phyloP scores from a whole-genome alignment of 2,329 filamentous ascomycete genomes.

The Phialocephala subalpina region DNA sequence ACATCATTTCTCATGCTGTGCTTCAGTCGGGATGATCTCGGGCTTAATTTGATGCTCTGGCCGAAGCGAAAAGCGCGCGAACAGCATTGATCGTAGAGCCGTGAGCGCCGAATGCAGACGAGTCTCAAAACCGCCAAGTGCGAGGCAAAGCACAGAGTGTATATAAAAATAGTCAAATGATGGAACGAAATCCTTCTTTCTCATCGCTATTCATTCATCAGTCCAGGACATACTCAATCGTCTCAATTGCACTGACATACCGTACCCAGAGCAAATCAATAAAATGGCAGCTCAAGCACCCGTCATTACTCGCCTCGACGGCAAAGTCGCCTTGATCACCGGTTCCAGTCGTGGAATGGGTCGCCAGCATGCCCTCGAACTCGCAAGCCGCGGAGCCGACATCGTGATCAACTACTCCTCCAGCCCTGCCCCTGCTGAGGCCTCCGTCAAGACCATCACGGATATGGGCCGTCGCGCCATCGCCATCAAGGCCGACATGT shows the following conservation, averaged over 20 bases:
- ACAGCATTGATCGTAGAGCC: too few species aligned
- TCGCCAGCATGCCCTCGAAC: slow-evolving; percentile 70
- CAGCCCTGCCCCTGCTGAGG: slow-evolving; percentile 66
- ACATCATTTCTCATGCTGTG: too few species aligned
- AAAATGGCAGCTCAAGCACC: not conserved
- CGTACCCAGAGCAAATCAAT: not conserved
- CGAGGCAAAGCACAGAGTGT: not conserved
- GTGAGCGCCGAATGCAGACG: not conserved
- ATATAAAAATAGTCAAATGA: not conserved
- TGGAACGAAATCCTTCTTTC: not conserved
- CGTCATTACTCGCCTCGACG: slow-evolving; percentile 10
- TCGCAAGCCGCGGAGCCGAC: slow-evolving; percentile 68
- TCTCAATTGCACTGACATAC: not conserved
- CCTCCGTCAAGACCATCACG: slow-evolving; percentile 67
- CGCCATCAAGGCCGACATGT: slow-evolving; percentile 65
- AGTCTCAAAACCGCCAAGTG: not conserved
- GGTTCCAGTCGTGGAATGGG: slow-evolving; percentile 73
- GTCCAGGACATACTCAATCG: not conserved
- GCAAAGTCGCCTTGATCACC: slow-evolving; percentile 48
- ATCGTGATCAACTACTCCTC: slow-evolving; percentile 65
- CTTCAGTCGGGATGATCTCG: too few species aligned
- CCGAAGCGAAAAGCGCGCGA: too few species aligned
- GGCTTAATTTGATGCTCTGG: too few species aligned
- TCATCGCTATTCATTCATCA: not conserved
- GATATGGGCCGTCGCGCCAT: slow-evolving; percentile 58